phyloP scores from a whole-genome alignment of 2,329 filamentous ascomycete genomes.

The Rutstroemia sydowiana region DNA sequence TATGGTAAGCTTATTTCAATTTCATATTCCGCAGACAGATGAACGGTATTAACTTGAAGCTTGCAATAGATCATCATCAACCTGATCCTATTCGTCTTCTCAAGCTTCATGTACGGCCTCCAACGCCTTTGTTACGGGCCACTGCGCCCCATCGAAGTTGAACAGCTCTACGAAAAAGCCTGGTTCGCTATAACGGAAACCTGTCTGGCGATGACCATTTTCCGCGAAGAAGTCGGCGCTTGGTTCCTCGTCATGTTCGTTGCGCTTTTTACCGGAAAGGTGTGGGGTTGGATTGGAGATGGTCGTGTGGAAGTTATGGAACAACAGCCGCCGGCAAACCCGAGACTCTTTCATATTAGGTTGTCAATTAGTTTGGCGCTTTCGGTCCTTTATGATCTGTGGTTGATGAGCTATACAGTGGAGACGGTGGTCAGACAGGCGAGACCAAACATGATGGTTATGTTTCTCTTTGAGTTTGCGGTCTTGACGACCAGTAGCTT shows the following conservation, averaged over 20 bases:
- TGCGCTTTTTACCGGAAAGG: conserved; percentile 82
- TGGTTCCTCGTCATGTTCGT: conserved; percentile 98
- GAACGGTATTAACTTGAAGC: conserved; percentile 6
- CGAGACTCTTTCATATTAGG: conserved; percentile 77
- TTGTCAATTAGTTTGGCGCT: conserved; percentile 71
- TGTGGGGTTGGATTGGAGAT: conserved; percentile 98
- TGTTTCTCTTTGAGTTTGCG: conserved; percentile 98
- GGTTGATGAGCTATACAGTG: conserved; percentile 74
- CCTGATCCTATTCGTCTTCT: conserved; percentile 73
- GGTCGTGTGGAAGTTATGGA: conserved; percentile 90
- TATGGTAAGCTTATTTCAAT: conserved; percentile 51
- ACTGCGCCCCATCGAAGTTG: conserved; percentile 87
- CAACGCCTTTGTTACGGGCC: conserved; percentile 87
- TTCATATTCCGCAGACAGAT: not conserved
- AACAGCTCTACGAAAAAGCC: conserved; percentile 93
- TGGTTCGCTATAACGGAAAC: conserved; percentile 99
- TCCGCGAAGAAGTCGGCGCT: conserved; percentile 86
- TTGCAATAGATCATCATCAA: conserved; percentile 76
- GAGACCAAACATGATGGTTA: conserved; percentile 98
- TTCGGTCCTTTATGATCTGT: conserved; percentile 72
- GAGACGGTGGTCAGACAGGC: conserved; percentile 79
- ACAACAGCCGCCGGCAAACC: conserved; percentile 88
- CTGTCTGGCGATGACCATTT: conserved; percentile 95
- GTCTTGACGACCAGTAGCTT: conserved; percentile 73
- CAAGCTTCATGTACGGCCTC: conserved; percentile 74